Evolutionary conservation across 306 rosid species (phyloP), one percentile per base, ranked within the genome.

Genomic region (Cucurbita pepo): DNA sequence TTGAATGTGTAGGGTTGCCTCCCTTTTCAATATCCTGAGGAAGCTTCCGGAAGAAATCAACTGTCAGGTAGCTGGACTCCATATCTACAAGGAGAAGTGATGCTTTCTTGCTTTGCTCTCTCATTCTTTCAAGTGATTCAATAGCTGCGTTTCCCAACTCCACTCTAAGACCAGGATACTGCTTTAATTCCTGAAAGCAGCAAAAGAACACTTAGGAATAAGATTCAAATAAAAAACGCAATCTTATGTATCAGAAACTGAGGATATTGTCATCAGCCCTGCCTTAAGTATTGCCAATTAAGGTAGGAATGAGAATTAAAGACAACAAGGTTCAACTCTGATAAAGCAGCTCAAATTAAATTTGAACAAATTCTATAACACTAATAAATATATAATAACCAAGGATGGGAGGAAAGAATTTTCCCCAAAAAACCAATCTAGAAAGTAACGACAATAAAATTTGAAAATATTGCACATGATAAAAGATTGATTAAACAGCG

Each of bases 21-120:
- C 98, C 98, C 88, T 92, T 92, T 53, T 92, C 98, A 77, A 92
- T 83, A 71, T 92, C 96, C 66, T 92, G 98, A 78, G 98, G 98
- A 77, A 92, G 95, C 82, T 85, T 92, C 67, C 98, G 85, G 78
- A 92, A 92, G 93, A 84, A 92, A 59, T 92, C 98, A 56, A 90
- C 96, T 0, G 96, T 92, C 80, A 92, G 84, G 85, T 92, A 92
- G 75, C 96, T 84, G 72, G 90, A 80, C 76, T 92, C 98, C 98
- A 92, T 92, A 71, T 92, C 98, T 70, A 92, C 98, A 21, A 92
- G 85, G 81, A 81, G 85, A 2, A 92, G 89, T 0, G 98, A 80
- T 56, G 96, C 88, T 75, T 87, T 92, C 80, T 88, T 90, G 85
- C 98, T 92, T 75, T 90, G 96, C 12, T 87, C 98, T 81, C 85